phyloP scores from a whole-genome alignment of 1,139 yeast genomes.

The Sugiyamaella japonica region DNA sequence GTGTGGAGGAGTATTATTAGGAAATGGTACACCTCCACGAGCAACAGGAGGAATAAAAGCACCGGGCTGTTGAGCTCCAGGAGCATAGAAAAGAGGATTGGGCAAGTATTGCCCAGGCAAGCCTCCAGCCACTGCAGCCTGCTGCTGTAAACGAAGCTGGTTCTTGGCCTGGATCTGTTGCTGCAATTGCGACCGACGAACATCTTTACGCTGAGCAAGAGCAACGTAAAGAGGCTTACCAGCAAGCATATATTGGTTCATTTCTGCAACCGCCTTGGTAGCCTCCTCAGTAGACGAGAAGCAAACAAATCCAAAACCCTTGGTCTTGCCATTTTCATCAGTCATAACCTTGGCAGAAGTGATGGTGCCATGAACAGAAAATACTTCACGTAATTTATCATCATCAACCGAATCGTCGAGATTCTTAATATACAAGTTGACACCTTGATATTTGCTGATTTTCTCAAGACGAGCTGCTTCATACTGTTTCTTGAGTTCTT shows the following conservation, averaged over 20 bases:
- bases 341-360: slow-evolving; percentile 97
- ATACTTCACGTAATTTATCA: slow-evolving; percentile 88
- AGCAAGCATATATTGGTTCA: slow-evolving; percentile 95
- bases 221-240: slow-evolving; percentile 99
- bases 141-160: slow-evolving; percentile 89
- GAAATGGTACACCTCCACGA: slow-evolving; percentile 79
- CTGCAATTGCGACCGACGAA: slow-evolving; percentile 94
- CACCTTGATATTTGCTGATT: slow-evolving; percentile 89
- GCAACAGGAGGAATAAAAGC: slow-evolving; percentile 70
- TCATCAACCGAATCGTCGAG: slow-evolving; percentile 92
- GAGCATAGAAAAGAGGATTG: slow-evolving; percentile 83
- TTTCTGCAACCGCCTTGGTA: slow-evolving; percentile 96
- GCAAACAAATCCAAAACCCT: slow-evolving; percentile 98
- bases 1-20: slow-evolving; percentile 85
- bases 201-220: slow-evolving; percentile 98
- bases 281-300: slow-evolving; percentile 99
- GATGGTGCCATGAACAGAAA: slow-evolving; percentile 89
- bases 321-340: slow-evolving; percentile 91
- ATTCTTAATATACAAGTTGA: slow-evolving; percentile 94
- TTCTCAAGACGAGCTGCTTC: slow-evolving; percentile 57
- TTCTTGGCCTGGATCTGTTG: slow-evolving; percentile 98
- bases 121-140: slow-evolving; percentile 79
- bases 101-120: slow-evolving; percentile 95
- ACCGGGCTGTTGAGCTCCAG: slow-evolving; percentile 63
- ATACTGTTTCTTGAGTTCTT: slow-evolving; percentile 85